Evolutionary conservation across 2,329 filamentous ascomycete species (phyloP).

Genomic region (Penicillium sp.): DNA sequence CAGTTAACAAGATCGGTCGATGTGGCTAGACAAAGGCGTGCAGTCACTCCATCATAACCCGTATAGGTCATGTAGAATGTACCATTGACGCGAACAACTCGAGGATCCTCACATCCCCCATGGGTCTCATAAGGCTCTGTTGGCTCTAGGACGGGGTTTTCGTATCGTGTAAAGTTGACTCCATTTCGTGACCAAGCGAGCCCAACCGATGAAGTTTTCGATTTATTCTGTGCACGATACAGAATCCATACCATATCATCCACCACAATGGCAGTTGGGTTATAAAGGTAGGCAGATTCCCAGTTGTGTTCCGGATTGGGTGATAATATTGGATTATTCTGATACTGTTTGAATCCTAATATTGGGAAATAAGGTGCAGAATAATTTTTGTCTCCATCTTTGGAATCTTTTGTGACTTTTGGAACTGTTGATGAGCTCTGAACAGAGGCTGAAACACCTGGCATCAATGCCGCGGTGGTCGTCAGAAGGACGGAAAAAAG

Average conservation of each 20-base stretch:
- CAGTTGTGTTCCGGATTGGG: conserved; percentile 21
- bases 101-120: conserved; percentile 42
- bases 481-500: no score
- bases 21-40: conserved; percentile 42
- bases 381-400: not conserved
- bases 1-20: conserved; percentile 41
- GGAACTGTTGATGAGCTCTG: no score
- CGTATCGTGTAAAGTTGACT: conserved; percentile 38
- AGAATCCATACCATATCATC: conserved; percentile 36
- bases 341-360: not conserved
- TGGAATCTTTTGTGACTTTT: not conserved
- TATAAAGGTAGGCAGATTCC: conserved; percentile 28
- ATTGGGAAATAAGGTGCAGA: not conserved
- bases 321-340: not conserved
- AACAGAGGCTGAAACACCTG: no score
- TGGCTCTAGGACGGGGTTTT: conserved; percentile 35
- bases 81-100: conserved; percentile 40
- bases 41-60: conserved; percentile 34
- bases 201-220: conserved; percentile 37
- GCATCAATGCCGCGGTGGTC: no score
- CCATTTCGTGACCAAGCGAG: conserved; percentile 44
- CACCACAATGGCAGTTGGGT: conserved; percentile 26
- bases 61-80: conserved; percentile 47
- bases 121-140: conserved; percentile 37
- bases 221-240: conserved; percentile 42